Evolutionary conservation across 192 early-diverging fungal species (phyloP), one percentile per base, ranked within the genome.

Genomic region (Backusella luteola): DNA sequence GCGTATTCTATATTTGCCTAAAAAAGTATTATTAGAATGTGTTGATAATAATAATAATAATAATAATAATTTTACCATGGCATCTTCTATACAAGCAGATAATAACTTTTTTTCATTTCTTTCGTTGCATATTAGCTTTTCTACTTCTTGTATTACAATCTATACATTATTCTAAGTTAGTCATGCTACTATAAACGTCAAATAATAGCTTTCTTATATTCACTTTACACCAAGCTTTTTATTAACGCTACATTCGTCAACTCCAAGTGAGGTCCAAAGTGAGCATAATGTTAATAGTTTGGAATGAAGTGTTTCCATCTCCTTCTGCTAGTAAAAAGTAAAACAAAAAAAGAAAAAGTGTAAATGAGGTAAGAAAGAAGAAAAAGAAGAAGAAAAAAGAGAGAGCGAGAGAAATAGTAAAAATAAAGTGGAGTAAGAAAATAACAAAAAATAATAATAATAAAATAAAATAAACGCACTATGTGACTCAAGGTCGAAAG

Each of bases 1-100:
- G 66, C 38, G 1, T 34, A 42, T 44, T 83, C 81, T 36, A 83
- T 79, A 52, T 52, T 79, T 42, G 72, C 66, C 81, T 83, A 72
- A 26, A 41, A 67, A 49, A 75, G 66, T 68, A 67, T 71, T 69
- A 38, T n/a, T 49, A 38, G 36, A 41, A 59, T 29, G 38, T 44
- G 46, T 4, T 34, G 68, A 46, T 52, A 34, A 34, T 17, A 11
- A 42, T 29, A 59, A 66, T 39, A 66, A 72, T 56, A 46, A 68
- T 15, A 70, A 32, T 32, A 12, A 32, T 34, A 71, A 39, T 34
- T 52, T 72, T 83, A 84, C 87, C 83, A 88, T 82, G 17, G 82
- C 69, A 76, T 88, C 87, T 76, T 86, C 83, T 49, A 88, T 85
- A 69, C 86, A 82, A 5, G 87, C 87, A 21, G 81, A 72, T 23